A percentile compares a stretch with the other conserved stretches of the same genome.
Evolutionary conservation across 371 early-diverging fungal genomes (phyloP).

Genomic region (Rhizoclosmatium hyalinum): DNA sequence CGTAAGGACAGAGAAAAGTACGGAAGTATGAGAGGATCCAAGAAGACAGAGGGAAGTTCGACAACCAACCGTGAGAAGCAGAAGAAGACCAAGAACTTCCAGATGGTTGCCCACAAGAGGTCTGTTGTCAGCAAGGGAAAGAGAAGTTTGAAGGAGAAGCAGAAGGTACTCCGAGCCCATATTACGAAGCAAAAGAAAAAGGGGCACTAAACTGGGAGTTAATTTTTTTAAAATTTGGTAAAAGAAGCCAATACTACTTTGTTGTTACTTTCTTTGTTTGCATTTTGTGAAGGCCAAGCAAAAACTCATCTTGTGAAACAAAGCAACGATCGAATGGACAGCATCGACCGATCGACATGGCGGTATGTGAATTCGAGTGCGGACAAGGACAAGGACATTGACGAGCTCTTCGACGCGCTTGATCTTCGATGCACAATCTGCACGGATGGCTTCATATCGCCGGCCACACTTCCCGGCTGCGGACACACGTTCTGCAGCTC

Average conservation of each 20-base stretch:
- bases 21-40: conserved; percentile 83
- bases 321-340: not conserved
- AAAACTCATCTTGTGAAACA: not conserved
- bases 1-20: conserved; percentile 92
- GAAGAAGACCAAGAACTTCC: conserved; percentile 86
- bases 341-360: not conserved
- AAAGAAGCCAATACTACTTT: not conserved
- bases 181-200: conserved; percentile 56
- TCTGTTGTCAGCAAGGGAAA: conserved; percentile 82
- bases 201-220: conserved; percentile 17
- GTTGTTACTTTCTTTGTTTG: not conserved
- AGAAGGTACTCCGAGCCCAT: conserved; percentile 49
- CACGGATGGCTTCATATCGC: not conserved
- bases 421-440: conserved; percentile 7
- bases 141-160: conserved; percentile 83
- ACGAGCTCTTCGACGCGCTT: conserved; percentile 1
- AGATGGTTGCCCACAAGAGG: conserved; percentile 94
- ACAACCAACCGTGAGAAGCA: conserved; percentile 72
- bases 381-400: not conserved
- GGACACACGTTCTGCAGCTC: conserved; percentile 22
- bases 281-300: too few relatives aligned
- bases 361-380: not conserved
- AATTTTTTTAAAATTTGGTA: too few relatives aligned
- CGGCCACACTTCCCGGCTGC: not conserved
- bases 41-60: conserved; percentile 69